These are phyloP conservation scores for Pythium dissotocum DNA, from an alignment of 352 stramenopile genomes.

Conservation along the genomic window DNA sequence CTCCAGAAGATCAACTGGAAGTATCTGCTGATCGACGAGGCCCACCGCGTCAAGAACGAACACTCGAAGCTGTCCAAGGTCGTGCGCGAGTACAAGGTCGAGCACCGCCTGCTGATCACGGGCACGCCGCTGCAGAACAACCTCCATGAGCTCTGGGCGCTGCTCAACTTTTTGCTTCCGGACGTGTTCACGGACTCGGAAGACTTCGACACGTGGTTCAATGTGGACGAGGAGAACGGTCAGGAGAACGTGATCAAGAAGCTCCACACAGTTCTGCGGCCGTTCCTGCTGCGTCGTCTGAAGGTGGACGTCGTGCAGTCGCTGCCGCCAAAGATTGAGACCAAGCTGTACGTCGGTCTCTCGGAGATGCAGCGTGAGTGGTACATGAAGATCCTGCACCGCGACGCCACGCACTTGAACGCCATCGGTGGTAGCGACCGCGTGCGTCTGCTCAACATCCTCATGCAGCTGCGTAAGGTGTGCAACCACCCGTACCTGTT, in stretches of 20 bases:
- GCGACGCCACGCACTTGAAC: conserved; percentile 96
- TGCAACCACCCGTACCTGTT: conserved; percentile 99
- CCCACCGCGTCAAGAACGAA: conserved; percentile 98
- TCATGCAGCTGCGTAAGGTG: conserved; percentile 99
- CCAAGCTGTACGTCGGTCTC: conserved; percentile 98
- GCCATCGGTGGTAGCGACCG: conserved; percentile 95
- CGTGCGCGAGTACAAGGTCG: conserved; percentile 91
- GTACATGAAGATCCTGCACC: conserved; percentile 97
- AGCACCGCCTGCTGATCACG: conserved; percentile 95
- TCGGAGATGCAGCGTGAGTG: conserved; percentile 97
- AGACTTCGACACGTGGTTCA: conserved; percentile 99
- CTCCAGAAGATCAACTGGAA: conserved; percentile 96
- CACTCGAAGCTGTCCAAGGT: conserved; percentile 89
- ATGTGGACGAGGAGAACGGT: conserved; percentile 94
- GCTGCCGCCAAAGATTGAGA: conserved; percentile 98
- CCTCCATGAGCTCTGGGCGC: conserved; percentile 98
- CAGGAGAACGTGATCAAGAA: conserved; percentile 98
- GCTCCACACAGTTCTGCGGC: conserved; percentile 95
- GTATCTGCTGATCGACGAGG: conserved; percentile 98
- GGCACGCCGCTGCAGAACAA: conserved; percentile 99
- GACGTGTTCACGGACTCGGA: conserved; percentile 94
- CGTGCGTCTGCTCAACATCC: conserved; percentile 96
- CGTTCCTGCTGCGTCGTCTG: conserved; percentile 98
- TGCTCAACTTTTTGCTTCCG: conserved; percentile 99
- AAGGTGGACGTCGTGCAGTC: conserved; percentile 98